phyloP scores from a whole-genome alignment of 2,329 filamentous ascomycete genomes.

The Mariannaea elegans region DNA sequence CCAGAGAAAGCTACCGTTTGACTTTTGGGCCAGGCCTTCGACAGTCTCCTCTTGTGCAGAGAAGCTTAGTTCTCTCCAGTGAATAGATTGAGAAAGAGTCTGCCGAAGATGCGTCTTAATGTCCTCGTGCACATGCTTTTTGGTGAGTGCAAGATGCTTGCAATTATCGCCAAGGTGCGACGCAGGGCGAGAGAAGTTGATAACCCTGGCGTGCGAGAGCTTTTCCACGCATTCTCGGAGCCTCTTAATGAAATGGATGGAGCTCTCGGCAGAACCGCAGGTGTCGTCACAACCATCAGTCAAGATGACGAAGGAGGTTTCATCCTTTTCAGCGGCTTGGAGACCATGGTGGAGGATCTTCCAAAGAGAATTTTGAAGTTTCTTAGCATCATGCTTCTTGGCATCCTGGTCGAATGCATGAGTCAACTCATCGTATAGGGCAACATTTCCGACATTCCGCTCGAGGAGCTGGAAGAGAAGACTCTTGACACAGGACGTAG shows the following conservation, averaged over 20 bases:
- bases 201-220: slow-evolving; percentile 40
- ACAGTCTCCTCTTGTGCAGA: slow-evolving; percentile 41
- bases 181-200: slow-evolving; percentile 48
- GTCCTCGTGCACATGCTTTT: slow-evolving; percentile 45
- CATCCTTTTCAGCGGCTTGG: slow-evolving; percentile 39
- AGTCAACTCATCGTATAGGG: slow-evolving; percentile 45
- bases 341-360: slow-evolving; percentile 45
- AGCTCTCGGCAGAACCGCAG: slow-evolving; percentile 34
- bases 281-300: slow-evolving; percentile 51
- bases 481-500: slow-evolving; percentile 47
- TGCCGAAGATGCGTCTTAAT: slow-evolving; percentile 41
- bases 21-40: slow-evolving; percentile 42
- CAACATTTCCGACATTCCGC: slow-evolving; percentile 48
- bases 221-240: slow-evolving; percentile 43
- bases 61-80: slow-evolving; percentile 37
- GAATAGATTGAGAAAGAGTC: slow-evolving; percentile 22
- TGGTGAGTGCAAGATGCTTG: slow-evolving; percentile 44
- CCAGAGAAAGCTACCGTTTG: slow-evolving; percentile 50
- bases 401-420: slow-evolving; percentile 38
- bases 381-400: slow-evolving; percentile 32
- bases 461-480: slow-evolving; percentile 50
- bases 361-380: slow-evolving; percentile 46
- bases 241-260: slow-evolving; percentile 41
- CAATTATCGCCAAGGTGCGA: slow-evolving; percentile 43
- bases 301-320: slow-evolving; percentile 44